These are phyloP conservation scores for Chloranthus sessilifolius DNA, from an alignment of 164 flowering plant species.

Conservation along the genomic window DNA sequence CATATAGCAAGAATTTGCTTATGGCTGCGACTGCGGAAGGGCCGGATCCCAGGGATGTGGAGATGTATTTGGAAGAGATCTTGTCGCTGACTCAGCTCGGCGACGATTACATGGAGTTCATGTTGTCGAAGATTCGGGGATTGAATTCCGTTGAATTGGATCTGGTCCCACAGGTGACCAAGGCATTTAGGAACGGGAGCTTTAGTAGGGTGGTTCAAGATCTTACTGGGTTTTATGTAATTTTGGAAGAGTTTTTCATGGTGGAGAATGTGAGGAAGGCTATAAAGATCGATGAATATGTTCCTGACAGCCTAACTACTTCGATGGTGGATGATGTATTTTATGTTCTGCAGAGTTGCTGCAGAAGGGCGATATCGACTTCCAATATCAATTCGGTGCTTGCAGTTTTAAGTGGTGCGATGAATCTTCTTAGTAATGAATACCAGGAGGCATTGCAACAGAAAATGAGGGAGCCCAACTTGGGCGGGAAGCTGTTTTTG, in stretches of 20 bases:
- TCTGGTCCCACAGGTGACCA: constrained; percentile 73
- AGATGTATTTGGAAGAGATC: constrained; percentile 79
- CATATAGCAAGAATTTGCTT: constrained; percentile 61
- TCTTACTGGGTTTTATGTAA: constrained; percentile 81
- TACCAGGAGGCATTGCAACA: constrained; percentile 89
- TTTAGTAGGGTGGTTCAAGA: constrained; percentile 80
- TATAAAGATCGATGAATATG: constrained; percentile 82
- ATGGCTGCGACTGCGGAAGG: constrained; percentile 70
- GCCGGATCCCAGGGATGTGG: constrained; percentile 89
- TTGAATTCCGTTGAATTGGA: constrained; percentile 78
- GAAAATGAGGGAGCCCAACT: constrained; percentile 77
- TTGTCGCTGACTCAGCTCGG: constrained; percentile 68
- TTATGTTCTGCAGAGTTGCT: constrained; percentile 88
- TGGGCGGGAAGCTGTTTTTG: constrained; percentile 69
- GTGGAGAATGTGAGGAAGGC: constrained; percentile 97
- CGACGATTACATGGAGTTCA: constrained; percentile 81
- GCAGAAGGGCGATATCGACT: constrained; percentile 86
- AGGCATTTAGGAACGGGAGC: constrained; percentile 75
- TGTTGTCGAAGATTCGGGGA: constrained; percentile 80
- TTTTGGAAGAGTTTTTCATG: constrained; percentile 90
- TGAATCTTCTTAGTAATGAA: constrained; percentile 75
- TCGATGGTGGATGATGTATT: constrained; percentile 98
- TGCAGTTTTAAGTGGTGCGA: constrained; percentile 66
- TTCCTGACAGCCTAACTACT: constrained; percentile 81
- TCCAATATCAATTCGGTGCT: constrained; percentile 82